Evolutionary conservation across 2,329 filamentous ascomycete species (phyloP).

Genomic region (Diaporthe vaccinii): DNA sequence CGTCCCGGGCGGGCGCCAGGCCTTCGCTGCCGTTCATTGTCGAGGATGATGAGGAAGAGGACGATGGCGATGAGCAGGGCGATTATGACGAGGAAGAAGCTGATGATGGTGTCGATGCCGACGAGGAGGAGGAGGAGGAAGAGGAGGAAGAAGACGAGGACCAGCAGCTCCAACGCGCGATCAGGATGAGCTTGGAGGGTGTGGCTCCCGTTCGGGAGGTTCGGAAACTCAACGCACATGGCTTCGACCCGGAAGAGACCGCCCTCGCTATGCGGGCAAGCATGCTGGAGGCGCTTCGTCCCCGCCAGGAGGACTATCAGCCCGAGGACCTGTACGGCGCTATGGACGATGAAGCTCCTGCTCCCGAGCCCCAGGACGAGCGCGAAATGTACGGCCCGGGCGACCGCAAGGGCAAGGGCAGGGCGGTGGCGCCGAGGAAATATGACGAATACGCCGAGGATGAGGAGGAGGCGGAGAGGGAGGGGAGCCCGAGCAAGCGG

Average conservation of each 20-base stretch:
- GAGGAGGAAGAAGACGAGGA: not conserved
- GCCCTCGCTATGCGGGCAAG: not conserved
- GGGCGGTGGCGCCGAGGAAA: not conserved
- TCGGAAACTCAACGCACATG: not conserved
- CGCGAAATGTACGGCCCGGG: not conserved
- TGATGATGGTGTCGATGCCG: not conserved
- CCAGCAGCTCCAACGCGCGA: not conserved
- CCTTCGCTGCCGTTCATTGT: not conserved
- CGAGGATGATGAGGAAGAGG: constrained; percentile 17
- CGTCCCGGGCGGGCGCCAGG: not conserved
- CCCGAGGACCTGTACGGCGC: not conserved
- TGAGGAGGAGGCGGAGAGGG: not conserved
- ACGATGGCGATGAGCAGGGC: not conserved
- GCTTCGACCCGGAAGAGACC: not conserved
- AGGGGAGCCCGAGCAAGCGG: constrained; percentile 3
- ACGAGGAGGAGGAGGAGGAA: not conserved
- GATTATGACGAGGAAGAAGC: not conserved
- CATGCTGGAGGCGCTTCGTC: not conserved
- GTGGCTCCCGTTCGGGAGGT: not conserved
- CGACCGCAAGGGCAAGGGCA: not conserved
- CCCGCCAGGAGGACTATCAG: not conserved
- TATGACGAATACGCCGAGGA: constrained; percentile 1
- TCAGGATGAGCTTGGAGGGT: not conserved
- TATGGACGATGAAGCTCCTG: not conserved
- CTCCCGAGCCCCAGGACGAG: not conserved